These are phyloP conservation scores for Penicilliopsis zonata DNA, from an alignment of 495 filamentous ascomycete genomes.

Conservation along the genomic window DNA sequence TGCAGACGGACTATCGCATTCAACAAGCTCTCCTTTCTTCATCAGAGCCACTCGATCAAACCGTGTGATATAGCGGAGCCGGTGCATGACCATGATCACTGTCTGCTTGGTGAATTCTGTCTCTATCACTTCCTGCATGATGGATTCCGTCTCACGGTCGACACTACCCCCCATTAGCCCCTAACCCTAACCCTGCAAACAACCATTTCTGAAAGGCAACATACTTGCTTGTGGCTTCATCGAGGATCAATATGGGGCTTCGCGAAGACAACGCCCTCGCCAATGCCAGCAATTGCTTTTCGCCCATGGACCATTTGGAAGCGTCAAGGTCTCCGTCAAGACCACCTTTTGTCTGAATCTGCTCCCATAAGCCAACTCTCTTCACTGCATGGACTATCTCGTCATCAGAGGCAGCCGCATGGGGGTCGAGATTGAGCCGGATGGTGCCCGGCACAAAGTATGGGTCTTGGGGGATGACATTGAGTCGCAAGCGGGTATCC, in stretches of 20 bases:
- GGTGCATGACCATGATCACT: too few relatives aligned
- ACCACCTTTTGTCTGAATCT: slow-evolving; percentile 37
- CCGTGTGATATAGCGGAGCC: too few relatives aligned
- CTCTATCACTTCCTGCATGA: too few relatives aligned
- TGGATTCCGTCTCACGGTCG: too few relatives aligned
- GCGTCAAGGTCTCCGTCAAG: slow-evolving; percentile 38
- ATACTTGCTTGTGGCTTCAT: slow-evolving; percentile 41
- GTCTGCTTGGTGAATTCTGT: too few relatives aligned
- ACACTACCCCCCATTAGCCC: too few relatives aligned
- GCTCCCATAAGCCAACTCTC: slow-evolving; percentile 33
- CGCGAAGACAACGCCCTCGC: slow-evolving; percentile 43
- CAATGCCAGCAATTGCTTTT: slow-evolving; percentile 52
- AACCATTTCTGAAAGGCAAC: too few relatives aligned
- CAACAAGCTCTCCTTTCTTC: too few relatives aligned
- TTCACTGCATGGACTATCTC: slow-evolving; percentile 35
- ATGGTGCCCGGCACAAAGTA: slow-evolving; percentile 34
- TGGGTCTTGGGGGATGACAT: slow-evolving; percentile 45
- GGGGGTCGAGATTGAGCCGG: slow-evolving; percentile 37
- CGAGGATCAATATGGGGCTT: slow-evolving; percentile 36
- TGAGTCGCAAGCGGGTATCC: slow-evolving; percentile 35
- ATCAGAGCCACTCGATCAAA: too few relatives aligned
- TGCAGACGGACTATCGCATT: too few relatives aligned
- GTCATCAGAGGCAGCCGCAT: slow-evolving; percentile 11
- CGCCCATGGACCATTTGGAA: slow-evolving; percentile 44
- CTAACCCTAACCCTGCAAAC: too few relatives aligned